Evolutionary conservation across 2,329 filamentous ascomycete species (phyloP).

Genomic region (Colletotrichum nymphaeae): DNA sequence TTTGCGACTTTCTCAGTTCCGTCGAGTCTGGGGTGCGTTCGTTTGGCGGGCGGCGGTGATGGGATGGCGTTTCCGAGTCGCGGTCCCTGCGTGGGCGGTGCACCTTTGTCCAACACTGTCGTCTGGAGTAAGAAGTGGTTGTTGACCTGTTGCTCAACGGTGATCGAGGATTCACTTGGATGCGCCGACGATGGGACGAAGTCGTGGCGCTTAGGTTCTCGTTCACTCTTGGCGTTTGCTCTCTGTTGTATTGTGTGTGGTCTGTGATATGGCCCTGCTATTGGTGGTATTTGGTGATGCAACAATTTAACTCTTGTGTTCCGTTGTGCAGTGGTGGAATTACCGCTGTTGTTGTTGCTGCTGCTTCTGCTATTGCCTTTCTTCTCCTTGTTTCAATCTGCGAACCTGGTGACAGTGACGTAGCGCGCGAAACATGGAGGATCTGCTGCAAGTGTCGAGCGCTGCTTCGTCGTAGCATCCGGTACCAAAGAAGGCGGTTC

Average conservation of each 20-base stretch:
- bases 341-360: neutral
- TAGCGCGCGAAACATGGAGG: conserved; percentile 17
- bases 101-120: neutral
- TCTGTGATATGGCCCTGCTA: neutral
- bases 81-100: conserved; percentile 23
- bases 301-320: neutral
- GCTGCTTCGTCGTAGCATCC: neutral
- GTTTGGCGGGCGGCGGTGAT: neutral
- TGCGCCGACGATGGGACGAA: conserved; percentile 13
- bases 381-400: conserved; percentile 13
- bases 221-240: neutral
- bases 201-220: neutral
- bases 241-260: neutral
- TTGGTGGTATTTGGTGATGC: neutral
- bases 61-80: conserved; percentile 31
- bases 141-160: neutral
- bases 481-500: neutral
- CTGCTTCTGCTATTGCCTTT: neutral
- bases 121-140: neutral
- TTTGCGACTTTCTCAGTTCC: conserved; percentile 9
- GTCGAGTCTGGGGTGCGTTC: neutral
- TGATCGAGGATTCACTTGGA: neutral
- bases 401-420: conserved; percentile 22
- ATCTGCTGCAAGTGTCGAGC: neutral
- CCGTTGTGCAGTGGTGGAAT: neutral